Evolutionary conservation across 495 filamentous ascomycete species (phyloP).

Genomic region (Pseudoneurospora amorphoporcata): DNA sequence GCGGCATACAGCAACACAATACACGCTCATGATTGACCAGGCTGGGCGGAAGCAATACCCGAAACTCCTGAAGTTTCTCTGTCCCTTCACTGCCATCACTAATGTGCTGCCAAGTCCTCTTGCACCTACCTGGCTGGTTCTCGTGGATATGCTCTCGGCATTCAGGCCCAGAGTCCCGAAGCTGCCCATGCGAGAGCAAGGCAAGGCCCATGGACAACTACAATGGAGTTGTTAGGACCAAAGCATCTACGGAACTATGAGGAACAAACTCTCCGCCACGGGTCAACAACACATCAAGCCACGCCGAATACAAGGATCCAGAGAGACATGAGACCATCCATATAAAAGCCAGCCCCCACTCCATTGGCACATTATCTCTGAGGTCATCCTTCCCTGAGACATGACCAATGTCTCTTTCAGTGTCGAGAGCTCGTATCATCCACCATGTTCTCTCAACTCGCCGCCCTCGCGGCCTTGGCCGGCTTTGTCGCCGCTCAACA

Average conservation of each 20-base stretch:
- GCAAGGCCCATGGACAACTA: not conserved
- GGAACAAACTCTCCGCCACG: not conserved
- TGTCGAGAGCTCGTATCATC: not conserved
- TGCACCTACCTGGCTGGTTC: slow-evolving; percentile 1
- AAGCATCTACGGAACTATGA: not conserved
- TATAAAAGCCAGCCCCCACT: slow-evolving; percentile 9
- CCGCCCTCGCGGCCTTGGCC: slow-evolving; percentile 25
- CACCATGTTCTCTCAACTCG: slow-evolving; percentile 17
- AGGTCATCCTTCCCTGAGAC: not conserved
- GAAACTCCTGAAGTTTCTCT: slow-evolving; percentile 4
- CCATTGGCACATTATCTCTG: not conserved
- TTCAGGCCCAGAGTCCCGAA: slow-evolving; percentile 16
- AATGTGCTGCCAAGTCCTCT: slow-evolving; percentile 3
- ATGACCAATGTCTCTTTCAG: not conserved
- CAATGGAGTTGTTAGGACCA: not conserved
- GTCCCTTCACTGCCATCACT: slow-evolving; percentile 12
- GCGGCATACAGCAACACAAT: not conserved
- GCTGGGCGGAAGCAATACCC: not conserved
- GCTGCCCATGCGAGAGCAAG: not conserved
- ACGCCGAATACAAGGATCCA: slow-evolving; percentile 1
- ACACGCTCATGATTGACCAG: not conserved
- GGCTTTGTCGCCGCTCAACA: slow-evolving; percentile 39
- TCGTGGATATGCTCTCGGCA: slow-evolving; percentile 12
- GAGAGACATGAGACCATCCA: slow-evolving; percentile 1
- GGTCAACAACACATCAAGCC: not conserved